Evolutionary conservation across 768 basidiomycete species (phyloP).

Genomic region (Amanita molliuscula): DNA sequence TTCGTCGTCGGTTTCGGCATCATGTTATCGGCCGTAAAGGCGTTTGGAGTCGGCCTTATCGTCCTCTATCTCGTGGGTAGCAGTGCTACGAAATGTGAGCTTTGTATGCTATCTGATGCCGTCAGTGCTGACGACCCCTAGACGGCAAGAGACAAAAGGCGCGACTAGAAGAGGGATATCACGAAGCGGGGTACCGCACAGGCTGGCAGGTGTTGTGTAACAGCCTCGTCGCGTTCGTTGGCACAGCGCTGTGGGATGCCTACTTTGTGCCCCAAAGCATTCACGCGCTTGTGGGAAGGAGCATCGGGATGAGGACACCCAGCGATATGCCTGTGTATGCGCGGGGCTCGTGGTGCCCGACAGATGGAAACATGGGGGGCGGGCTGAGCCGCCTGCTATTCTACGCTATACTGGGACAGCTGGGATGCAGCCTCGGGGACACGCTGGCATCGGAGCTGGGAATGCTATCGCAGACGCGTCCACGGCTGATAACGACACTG

Average conservation of each 20-base stretch:
- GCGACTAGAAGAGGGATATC: constrained; percentile 68
- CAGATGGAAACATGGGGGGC: constrained; percentile 28
- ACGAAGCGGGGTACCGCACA: constrained; percentile 60
- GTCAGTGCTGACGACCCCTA: constrained; percentile 12
- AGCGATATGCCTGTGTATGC: constrained; percentile 20
- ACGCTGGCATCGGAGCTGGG: constrained; percentile 92
- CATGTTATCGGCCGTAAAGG: constrained; percentile 55
- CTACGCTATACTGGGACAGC: constrained; percentile 69
- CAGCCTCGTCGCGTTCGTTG: constrained; percentile 53
- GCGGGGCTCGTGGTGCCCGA: constrained; percentile 50
- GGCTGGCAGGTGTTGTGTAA: constrained; percentile 82
- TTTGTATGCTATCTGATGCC: constrained; percentile 6
- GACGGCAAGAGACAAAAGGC: constrained; percentile 72
- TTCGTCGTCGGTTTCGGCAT: constrained; percentile 66
- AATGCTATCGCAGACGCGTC: constrained; percentile 61
- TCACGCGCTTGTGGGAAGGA: constrained; percentile 22
- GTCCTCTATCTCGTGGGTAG: constrained; percentile 76
- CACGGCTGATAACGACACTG: constrained; percentile 72
- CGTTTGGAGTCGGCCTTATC: constrained; percentile 58
- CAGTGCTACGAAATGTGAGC: constrained; percentile 71
- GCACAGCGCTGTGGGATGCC: constrained; percentile 54
- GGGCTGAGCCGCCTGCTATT: constrained; percentile 55
- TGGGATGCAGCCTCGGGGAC: constrained; percentile 83
- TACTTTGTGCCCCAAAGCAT: constrained; percentile 35
- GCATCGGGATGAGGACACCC: constrained; percentile 15